phyloP scores from a whole-genome alignment of 2,329 filamentous ascomycete genomes.

The Xylaria polymorpha region DNA sequence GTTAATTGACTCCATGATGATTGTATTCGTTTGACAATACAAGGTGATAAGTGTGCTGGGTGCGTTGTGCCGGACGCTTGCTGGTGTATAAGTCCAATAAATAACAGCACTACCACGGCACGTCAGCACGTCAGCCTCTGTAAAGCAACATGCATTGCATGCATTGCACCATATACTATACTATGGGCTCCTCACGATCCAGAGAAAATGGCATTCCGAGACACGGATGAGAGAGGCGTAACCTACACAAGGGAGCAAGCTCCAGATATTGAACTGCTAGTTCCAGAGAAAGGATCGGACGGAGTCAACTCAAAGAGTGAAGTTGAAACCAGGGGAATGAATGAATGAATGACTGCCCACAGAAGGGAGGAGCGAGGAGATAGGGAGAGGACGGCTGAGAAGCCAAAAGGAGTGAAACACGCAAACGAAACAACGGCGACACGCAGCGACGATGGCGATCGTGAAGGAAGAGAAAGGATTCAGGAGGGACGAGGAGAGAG shows the following conservation, averaged over 20 bases:
- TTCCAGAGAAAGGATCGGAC: conserved; percentile 58
- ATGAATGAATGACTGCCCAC: conserved; percentile 53
- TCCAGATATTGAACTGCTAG: conserved; percentile 46
- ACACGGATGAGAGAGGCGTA: conserved; percentile 25
- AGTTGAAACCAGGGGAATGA: conserved; percentile 56
- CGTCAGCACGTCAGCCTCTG: conserved; percentile 19
- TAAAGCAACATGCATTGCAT: not conserved
- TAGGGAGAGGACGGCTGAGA: conserved; percentile 48
- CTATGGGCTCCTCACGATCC: conserved; percentile 1
- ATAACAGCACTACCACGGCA: conserved; percentile 29
- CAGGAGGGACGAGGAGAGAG: conserved; percentile 36
- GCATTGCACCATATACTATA: conserved; percentile 2
- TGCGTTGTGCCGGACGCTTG: conserved; percentile 42
- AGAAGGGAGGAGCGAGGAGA: conserved; percentile 52
- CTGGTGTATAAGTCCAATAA: conserved; percentile 39
- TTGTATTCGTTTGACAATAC: conserved; percentile 36
- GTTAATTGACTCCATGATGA: conserved; percentile 52
- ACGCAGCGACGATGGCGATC: conserved; percentile 52
- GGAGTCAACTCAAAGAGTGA: conserved; percentile 61
- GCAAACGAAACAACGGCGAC: conserved; percentile 46
- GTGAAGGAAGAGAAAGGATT: conserved; percentile 45
- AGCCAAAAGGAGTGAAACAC: conserved; percentile 48
- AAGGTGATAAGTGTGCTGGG: conserved; percentile 33
- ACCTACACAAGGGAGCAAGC: conserved; percentile 49
- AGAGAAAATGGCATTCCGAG: conserved; percentile 14